Evolutionary conservation across 2,329 filamentous ascomycete genomes (phyloP), one percentile per base, ranked within the genome.

Genomic region (Gnomoniopsis sp.): DNA sequence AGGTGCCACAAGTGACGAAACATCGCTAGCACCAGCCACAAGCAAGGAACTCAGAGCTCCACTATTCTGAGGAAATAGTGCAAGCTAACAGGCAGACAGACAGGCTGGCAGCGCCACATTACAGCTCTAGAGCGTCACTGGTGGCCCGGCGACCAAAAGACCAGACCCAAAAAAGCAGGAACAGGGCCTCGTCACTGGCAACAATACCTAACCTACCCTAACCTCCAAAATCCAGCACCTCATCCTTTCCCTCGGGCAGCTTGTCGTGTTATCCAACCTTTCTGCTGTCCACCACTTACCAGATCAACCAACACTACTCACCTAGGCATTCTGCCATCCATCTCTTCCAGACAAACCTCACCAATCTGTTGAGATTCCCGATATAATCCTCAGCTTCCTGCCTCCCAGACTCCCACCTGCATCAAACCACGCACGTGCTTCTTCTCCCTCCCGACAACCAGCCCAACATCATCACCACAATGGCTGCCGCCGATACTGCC

Each of bases 401-500:
- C n/a, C 19, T 43, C 38, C 47, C 46, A 51, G 30, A 17, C n/a
- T n/a, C 38, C 14, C 36, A 41, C 34, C 44, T 6, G 19, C 41
- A n/a, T 44, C 41, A 44, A 41, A 21, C 41, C 41, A 34, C n/a
- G 48, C 48, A 50, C 48, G 48, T 50, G 48, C 43, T 53, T 44
- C 46, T 17, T 44, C 21, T 44, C 41, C 14, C n/a, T n/a, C n/a
- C n/a, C n/a, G n/a, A n/a, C n/a, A n/a, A 12, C 44, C 12, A 36
- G 43, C 60, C 26, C 61, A 49, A 58, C 61, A 34, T 36, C 23
- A 26, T 43, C 41, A 34, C 43, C 44, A 59, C 17, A 66, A 80
- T 80, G 77, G 72, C 44, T 47, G 41, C 41, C 41, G 41, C 77
- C 61, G 74, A 77, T 67, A 70, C 73, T 65, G 70, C 72, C 72